phyloP scores from a whole-genome alignment of 805 yeast species.

The Kodamaea laetipori region DNA sequence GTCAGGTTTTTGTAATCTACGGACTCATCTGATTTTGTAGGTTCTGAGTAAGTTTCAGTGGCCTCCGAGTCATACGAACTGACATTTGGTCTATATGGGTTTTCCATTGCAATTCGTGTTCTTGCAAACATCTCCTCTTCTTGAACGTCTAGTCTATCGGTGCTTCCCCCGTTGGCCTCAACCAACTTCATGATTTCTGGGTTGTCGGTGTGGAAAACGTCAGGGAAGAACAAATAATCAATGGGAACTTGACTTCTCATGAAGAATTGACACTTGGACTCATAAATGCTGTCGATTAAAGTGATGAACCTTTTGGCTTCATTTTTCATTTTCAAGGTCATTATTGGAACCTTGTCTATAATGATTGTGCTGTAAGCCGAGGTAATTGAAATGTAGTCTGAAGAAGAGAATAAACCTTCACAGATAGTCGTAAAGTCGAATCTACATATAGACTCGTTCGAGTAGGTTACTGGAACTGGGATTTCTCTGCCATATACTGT shows the following conservation, averaged over 20 bases:
- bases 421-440: constrained; percentile 59
- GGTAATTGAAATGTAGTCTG: constrained; percentile 70
- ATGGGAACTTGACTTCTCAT: constrained; percentile 52
- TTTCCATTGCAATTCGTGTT: constrained; percentile 57
- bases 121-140: constrained; percentile 72
- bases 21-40: constrained; percentile 3
- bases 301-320: constrained; percentile 72
- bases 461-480: constrained; percentile 44
- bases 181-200: constrained; percentile 17
- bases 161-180: constrained; percentile 11
- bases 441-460: constrained; percentile 42
- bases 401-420: constrained; percentile 58
- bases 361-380: constrained; percentile 59
- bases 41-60: constrained; percentile 24
- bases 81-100: constrained; percentile 71
- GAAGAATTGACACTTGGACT: constrained; percentile 61
- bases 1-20: constrained; percentile 49
- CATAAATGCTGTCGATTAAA: constrained; percentile 68
- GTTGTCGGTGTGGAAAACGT: constrained; percentile 20
- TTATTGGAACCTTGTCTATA: constrained; percentile 60
- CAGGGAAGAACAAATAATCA: constrained; percentile 66
- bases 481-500: constrained; percentile 60
- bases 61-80: constrained; percentile 58
- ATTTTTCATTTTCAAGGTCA: constrained; percentile 58
- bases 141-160: constrained; percentile 46